A percentile compares a stretch with the other conserved stretches of the same genome.
These are phyloP conservation scores for Phytophthora fragariae DNA, from an alignment of 352 stramenopile genomes.

Conservation along the genomic window DNA sequence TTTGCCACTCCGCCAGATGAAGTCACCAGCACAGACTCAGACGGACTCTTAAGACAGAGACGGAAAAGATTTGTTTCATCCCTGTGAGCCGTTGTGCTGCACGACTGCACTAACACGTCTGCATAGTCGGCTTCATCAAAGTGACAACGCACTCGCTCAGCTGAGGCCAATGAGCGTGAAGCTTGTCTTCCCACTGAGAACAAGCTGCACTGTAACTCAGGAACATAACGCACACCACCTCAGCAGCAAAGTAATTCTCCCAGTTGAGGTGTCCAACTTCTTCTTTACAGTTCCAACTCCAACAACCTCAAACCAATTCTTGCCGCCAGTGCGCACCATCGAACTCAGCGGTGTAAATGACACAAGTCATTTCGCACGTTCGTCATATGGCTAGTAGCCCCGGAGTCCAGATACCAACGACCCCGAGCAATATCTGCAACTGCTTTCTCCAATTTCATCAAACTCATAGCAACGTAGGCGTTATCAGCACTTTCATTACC, in stretches of 20 bases:
- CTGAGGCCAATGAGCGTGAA: background rate
- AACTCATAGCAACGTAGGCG: background rate
- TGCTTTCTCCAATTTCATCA: conserved; percentile 1
- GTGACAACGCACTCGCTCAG: background rate
- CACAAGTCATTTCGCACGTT: conserved; percentile 11
- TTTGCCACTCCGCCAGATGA: background rate
- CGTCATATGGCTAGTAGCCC: conserved; percentile 16
- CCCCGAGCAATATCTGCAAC: background rate
- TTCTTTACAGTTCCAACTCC: conserved; percentile 14
- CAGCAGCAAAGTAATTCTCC: background rate
- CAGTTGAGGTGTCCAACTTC: conserved; percentile 4
- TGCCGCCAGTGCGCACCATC: conserved; percentile 9
- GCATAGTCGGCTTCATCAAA: background rate
- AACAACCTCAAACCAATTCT: conserved; percentile 6
- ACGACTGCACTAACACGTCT: background rate
- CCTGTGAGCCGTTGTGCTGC: background rate
- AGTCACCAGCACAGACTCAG: background rate
- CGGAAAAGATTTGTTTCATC: background rate
- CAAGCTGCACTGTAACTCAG: conserved; percentile 12
- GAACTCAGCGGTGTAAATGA: conserved; percentile 9
- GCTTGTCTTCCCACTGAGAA: background rate
- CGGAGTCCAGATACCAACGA: conserved; percentile 15
- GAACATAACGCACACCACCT: conserved; percentile 5
- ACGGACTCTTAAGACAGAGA: background rate
- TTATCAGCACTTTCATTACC: conserved; percentile 1